Evolutionary conservation across 139 green algal species (phyloP).

Genomic region (Auxenochlorella pyrenoidosa): DNA sequence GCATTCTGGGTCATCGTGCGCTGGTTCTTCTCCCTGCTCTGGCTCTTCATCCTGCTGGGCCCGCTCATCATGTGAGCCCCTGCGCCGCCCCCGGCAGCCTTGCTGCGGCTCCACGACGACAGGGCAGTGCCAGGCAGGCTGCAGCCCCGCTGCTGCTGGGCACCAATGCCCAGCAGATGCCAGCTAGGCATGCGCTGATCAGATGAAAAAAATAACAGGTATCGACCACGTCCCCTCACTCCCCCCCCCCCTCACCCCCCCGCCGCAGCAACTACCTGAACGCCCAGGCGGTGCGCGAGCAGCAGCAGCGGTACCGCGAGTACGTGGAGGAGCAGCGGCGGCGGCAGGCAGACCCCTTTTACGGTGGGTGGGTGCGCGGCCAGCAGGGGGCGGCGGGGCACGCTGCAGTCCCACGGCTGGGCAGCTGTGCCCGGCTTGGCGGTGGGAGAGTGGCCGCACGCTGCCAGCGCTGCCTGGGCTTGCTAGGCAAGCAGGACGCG

Average conservation of each 20-base stretch:
- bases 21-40: slow-evolving; percentile 16
- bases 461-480: neutral
- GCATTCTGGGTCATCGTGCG: slow-evolving; percentile 32
- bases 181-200: neutral
- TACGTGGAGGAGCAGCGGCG: slow-evolving; percentile 26
- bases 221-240: too few species aligned
- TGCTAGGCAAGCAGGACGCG: neutral
- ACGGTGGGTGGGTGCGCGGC: neutral
- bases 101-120: neutral
- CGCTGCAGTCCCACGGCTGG: neutral
- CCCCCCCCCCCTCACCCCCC: neutral
- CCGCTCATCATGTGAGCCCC: slow-evolving; percentile 24
- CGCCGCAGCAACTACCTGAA: slow-evolving; percentile 30
- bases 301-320: slow-evolving; percentile 33
- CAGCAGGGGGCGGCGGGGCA: neutral
- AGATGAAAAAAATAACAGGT: too few species aligned
- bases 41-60: slow-evolving; percentile 12
- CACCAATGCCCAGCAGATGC: neutral
- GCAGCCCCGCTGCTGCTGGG: neutral
- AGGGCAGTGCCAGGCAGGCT: too few species aligned
- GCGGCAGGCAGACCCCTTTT: slow-evolving; percentile 11
- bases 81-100: neutral
- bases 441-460: neutral
- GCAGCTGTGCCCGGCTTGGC: neutral
- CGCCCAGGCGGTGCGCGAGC: slow-evolving; percentile 2